Conservation (phyloP, 495 filamentous ascomycete species). For the Trichoderma reesei region DNA sequence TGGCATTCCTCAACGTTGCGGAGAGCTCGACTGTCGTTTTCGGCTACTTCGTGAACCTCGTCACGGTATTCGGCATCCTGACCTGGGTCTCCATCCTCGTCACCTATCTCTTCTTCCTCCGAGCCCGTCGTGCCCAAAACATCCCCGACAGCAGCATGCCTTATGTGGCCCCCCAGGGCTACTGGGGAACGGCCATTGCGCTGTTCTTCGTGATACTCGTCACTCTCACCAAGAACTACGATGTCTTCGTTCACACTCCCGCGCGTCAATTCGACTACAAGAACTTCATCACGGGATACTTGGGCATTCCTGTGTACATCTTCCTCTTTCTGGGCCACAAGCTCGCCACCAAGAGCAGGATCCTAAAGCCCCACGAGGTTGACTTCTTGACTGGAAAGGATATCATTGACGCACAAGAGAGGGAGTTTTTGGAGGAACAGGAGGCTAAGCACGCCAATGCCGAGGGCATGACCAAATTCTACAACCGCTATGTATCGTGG, state of each 20-base stretch:
- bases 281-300: slow-evolving; percentile 73
- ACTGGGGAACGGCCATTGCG: slow-evolving; percentile 55
- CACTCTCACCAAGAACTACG: slow-evolving; percentile 67
- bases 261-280: slow-evolving; percentile 54
- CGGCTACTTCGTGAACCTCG: slow-evolving; percentile 76
- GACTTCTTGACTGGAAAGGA: slow-evolving; percentile 68
- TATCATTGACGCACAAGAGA: slow-evolving; percentile 63
- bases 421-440: slow-evolving; percentile 51
- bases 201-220: slow-evolving; percentile 62
- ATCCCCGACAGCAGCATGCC: slow-evolving; percentile 55
- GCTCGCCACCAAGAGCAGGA: slow-evolving; percentile 39
- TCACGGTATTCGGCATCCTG: slow-evolving; percentile 68
- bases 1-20: slow-evolving; percentile 69
- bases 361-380: slow-evolving; percentile 45
- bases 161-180: slow-evolving; percentile 63
- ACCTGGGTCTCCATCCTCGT: slow-evolving; percentile 81
- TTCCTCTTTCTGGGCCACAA: slow-evolving; percentile 66
- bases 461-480: slow-evolving; percentile 37
- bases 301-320: slow-evolving; percentile 72
- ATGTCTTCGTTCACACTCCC: slow-evolving; percentile 50
- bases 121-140: slow-evolving; percentile 61
- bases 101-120: slow-evolving; percentile 71
- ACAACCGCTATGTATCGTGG: slow-evolving; percentile 54
- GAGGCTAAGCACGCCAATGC: slow-evolving; percentile 22
- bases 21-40: slow-evolving; percentile 42